These are phyloP conservation scores for Ustilago tritici DNA, from an alignment of 1,284 basidiomycete genomes.

Conservation along the genomic window DNA sequence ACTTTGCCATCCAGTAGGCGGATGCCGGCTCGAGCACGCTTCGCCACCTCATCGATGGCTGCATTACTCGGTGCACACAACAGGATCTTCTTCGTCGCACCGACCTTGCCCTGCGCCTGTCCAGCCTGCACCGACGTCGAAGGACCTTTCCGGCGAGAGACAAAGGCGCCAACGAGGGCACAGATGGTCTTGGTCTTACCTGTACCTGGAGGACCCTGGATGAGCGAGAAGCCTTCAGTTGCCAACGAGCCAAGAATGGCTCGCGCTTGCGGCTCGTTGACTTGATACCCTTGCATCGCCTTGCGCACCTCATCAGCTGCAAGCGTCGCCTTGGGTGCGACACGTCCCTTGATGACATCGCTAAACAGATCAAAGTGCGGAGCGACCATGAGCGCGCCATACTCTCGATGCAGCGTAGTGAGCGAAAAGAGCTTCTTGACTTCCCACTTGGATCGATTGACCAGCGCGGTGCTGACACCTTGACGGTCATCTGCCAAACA, in stretches of 20 bases:
- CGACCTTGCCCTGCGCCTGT: slow-evolving; percentile 28
- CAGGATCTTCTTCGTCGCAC: slow-evolving; percentile 78
- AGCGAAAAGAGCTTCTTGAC: slow-evolving; percentile 87
- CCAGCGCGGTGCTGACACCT: slow-evolving; percentile 68
- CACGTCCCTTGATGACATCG: slow-evolving; percentile 79
- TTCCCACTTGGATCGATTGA: slow-evolving; percentile 78
- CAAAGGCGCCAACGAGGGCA: slow-evolving; percentile 86
- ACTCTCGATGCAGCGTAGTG: slow-evolving; percentile 92
- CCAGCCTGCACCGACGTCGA: slow-evolving; percentile 43
- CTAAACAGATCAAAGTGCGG: slow-evolving; percentile 83
- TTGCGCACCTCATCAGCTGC: slow-evolving; percentile 72
- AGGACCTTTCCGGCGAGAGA: slow-evolving; percentile 72
- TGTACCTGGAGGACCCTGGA: slow-evolving; percentile 98
- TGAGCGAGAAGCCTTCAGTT: slow-evolving; percentile 85
- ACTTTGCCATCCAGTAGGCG: slow-evolving; percentile 75
- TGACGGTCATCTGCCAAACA: slow-evolving; percentile 71
- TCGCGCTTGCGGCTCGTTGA: slow-evolving; percentile 94
- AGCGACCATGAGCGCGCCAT: slow-evolving; percentile 84
- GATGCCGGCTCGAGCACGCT: slow-evolving; percentile 84
- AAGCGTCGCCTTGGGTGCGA: slow-evolving; percentile 71
- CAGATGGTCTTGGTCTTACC: slow-evolving; percentile 99
- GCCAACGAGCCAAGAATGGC: slow-evolving; percentile 84
- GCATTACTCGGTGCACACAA: slow-evolving; percentile 98
- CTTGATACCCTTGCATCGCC: slow-evolving; percentile 79
- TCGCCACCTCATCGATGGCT: slow-evolving; percentile 95